Conservation (phyloP, 306 rosid species). For the Quercus engelmannii region DNA sequence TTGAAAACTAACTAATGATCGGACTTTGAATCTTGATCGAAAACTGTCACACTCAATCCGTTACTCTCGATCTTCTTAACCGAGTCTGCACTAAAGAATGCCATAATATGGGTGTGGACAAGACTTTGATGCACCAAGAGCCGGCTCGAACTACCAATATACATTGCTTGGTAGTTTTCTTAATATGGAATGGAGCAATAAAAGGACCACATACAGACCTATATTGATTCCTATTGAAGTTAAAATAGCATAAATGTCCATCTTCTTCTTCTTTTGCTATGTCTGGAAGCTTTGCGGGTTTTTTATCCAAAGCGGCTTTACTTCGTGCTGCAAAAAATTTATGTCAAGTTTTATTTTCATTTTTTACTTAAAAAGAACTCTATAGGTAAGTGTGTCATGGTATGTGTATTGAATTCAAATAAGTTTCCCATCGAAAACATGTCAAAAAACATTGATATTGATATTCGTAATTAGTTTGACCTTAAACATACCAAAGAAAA, state of each 20-base stretch:
- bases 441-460: not conserved
- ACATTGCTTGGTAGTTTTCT: slow-evolving; percentile 83
- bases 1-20: too few relatives aligned
- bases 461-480: not conserved
- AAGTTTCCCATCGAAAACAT: not conserved
- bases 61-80: too few relatives aligned
- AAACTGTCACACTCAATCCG: too few relatives aligned
- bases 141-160: not conserved
- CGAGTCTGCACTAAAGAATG: too few relatives aligned
- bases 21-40: too few relatives aligned
- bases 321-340: slow-evolving; percentile 6
- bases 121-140: too few relatives aligned
- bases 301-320: slow-evolving; percentile 16
- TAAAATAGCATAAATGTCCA: slow-evolving; percentile 82
- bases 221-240: slow-evolving; percentile 86
- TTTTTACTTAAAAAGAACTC: not conserved
- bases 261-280: slow-evolving; percentile 32
- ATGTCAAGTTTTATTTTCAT: not conserved
- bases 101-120: too few relatives aligned
- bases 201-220: slow-evolving; percentile 47
- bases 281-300: slow-evolving; percentile 31
- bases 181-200: slow-evolving; percentile 71
- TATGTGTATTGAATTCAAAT: not conserved
- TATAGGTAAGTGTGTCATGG: not conserved
- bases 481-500: not conserved